Evolutionary conservation across 2,329 filamentous ascomycete genomes (phyloP).

Genomic region (Aureobasidium subglaciale): DNA sequence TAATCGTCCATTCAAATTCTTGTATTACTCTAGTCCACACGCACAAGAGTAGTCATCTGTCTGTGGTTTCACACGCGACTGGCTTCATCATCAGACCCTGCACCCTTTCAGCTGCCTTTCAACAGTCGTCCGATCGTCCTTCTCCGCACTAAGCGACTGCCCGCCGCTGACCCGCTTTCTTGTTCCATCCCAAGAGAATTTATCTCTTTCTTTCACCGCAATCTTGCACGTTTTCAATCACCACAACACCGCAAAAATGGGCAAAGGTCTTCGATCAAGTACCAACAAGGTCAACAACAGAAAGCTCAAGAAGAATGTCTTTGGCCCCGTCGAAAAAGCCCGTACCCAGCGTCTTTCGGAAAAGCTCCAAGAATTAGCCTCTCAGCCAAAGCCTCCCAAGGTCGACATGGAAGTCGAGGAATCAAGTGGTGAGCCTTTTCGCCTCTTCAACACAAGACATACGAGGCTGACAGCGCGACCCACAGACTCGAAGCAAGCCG

Average conservation of each 20-base stretch:
- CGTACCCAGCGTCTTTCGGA: conserved; percentile 76
- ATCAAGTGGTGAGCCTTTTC: conserved; percentile 27
- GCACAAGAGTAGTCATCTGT: neutral
- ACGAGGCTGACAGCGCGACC: neutral
- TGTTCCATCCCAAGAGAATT: conserved; percentile 12
- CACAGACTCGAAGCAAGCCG: conserved; percentile 18
- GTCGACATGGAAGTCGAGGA: conserved; percentile 42
- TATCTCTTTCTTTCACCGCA: conserved; percentile 11
- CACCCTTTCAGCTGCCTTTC: conserved; percentile 3
- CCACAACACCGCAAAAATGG: conserved; percentile 53
- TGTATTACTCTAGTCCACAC: neutral
- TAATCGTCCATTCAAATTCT: neutral
- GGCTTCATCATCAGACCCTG: conserved; percentile 1
- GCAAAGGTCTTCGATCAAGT: conserved; percentile 76
- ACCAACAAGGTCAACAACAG: conserved; percentile 75
- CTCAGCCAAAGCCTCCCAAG: conserved; percentile 60
- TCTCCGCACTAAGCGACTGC: conserved; percentile 9
- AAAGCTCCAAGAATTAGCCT: conserved; percentile 73
- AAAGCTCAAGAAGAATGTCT: conserved; percentile 71
- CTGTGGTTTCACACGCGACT: neutral
- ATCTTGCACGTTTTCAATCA: conserved; percentile 17
- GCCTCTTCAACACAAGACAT: neutral
- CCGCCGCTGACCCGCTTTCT: conserved; percentile 5
- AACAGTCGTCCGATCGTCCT: neutral
- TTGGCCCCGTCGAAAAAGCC: conserved; percentile 72